These are phyloP conservation scores for Eucalyptus camaldulensis DNA, from an alignment of 345 rosid genomes.

Conservation along the genomic window DNA sequence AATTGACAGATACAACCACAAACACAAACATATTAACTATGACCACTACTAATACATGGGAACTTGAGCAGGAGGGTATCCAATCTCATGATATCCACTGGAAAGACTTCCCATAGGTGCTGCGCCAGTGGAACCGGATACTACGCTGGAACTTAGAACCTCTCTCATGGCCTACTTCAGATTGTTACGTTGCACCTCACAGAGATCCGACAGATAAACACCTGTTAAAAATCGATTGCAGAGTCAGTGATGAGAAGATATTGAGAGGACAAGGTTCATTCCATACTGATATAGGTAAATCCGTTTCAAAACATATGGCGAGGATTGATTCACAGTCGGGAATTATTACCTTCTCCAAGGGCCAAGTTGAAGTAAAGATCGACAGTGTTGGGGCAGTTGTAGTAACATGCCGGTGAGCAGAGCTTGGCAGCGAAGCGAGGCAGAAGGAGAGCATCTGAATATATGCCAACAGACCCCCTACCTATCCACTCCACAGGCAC, in stretches of 20 bases:
- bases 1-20: background rate
- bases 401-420: conserved; percentile 62
- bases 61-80: background rate
- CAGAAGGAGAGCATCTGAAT: conserved; percentile 80
- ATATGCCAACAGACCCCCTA: conserved; percentile 60
- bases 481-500: conserved; percentile 76
- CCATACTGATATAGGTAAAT: background rate
- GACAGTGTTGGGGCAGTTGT: conserved; percentile 72
- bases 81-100: background rate
- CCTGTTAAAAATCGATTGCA: conserved; percentile 23
- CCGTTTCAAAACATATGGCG: background rate
- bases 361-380: conserved; percentile 93
- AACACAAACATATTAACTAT: background rate
- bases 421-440: conserved; percentile 62
- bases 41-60: background rate
- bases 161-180: conserved; percentile 70
- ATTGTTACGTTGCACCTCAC: conserved; percentile 41
- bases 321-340: background rate
- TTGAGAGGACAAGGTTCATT: background rate
- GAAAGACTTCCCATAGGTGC: background rate
- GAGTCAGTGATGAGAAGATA: background rate
- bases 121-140: conserved; percentile 13
- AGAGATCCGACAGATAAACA: conserved; percentile 69
- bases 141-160: conserved; percentile 44
- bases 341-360: conserved; percentile 84